Percentiles rank a stretch among this genome's conserved stretches.
These are phyloP conservation scores for Septoria petroselini DNA, from an alignment of 2,329 filamentous ascomycete genomes.

Conservation along the genomic window DNA sequence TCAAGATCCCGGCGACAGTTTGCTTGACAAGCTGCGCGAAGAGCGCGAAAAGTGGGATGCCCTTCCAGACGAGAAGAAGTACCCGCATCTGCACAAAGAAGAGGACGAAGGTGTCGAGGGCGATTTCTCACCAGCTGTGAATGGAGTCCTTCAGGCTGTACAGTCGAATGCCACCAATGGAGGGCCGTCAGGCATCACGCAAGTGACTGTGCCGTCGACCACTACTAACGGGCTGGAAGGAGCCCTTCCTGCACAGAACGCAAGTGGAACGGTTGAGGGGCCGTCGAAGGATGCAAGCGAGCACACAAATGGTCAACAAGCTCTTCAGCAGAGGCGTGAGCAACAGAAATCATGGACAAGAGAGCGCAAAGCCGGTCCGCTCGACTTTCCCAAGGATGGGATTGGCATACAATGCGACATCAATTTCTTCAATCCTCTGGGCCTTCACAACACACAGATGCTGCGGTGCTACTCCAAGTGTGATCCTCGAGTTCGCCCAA, in stretches of 20 bases:
- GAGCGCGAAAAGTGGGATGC: conserved; percentile 71
- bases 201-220: conserved; percentile 2
- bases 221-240: not conserved
- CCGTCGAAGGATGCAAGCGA: not conserved
- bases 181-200: not conserved
- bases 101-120: conserved; percentile 24
- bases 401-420: conserved; percentile 88
- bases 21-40: conserved; percentile 60
- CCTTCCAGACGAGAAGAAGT: conserved; percentile 48
- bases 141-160: not conserved
- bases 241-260: not conserved
- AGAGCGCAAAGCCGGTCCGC: conserved; percentile 48
- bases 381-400: conserved; percentile 74
- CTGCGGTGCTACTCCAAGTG: conserved; percentile 79
- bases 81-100: conserved; percentile 35
- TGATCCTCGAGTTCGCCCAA: conserved; percentile 70
- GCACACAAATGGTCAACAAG: not conserved
- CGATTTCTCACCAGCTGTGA: conserved; percentile 1
- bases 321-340: conserved; percentile 17
- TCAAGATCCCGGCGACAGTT: conserved; percentile 60
- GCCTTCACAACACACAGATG: conserved; percentile 77
- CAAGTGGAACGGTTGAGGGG: not conserved
- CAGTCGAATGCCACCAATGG: not conserved
- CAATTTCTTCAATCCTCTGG: conserved; percentile 83
- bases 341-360: conserved; percentile 41